Evolutionary conservation across 495 filamentous ascomycete genomes (phyloP).

Genomic region (Lasiosphaeria ovina): DNA sequence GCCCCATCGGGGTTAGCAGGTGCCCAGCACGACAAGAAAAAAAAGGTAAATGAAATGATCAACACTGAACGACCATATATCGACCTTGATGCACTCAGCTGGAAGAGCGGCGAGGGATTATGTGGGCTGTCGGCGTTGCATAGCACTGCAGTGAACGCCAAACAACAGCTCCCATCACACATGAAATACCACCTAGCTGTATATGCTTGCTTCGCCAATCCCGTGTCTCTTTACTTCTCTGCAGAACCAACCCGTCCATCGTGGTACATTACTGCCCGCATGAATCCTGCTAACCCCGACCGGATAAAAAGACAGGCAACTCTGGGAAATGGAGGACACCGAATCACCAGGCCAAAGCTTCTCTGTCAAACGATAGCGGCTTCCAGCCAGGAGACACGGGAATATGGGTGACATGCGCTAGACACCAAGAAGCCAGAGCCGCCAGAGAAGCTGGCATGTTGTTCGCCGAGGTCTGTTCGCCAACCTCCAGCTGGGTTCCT

Average conservation of each 20-base stretch:
- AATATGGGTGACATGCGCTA: constrained; percentile 86
- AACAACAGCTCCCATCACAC: too few relatives aligned
- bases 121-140: not conserved
- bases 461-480: constrained; percentile 64
- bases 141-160: too few relatives aligned
- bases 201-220: too few relatives aligned
- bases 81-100: not conserved
- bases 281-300: constrained; percentile 2
- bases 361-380: constrained; percentile 27
- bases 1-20: constrained; percentile 19
- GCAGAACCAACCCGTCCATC: not conserved
- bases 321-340: constrained; percentile 57
- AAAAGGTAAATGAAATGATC: constrained; percentile 26
- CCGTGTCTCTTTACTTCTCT: too few relatives aligned
- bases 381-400: constrained; percentile 78
- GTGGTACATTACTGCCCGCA: too few relatives aligned
- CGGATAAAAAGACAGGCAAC: constrained; percentile 41
- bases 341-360: constrained; percentile 46
- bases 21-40: constrained; percentile 26
- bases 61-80: not conserved
- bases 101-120: not conserved
- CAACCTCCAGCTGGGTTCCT: not conserved
- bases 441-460: constrained; percentile 68
- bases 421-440: constrained; percentile 74
- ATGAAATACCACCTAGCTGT: too few relatives aligned